Conservation (phyloP, 1,284 basidiomycete genomes). For the Flammula alnicola region DNA sequence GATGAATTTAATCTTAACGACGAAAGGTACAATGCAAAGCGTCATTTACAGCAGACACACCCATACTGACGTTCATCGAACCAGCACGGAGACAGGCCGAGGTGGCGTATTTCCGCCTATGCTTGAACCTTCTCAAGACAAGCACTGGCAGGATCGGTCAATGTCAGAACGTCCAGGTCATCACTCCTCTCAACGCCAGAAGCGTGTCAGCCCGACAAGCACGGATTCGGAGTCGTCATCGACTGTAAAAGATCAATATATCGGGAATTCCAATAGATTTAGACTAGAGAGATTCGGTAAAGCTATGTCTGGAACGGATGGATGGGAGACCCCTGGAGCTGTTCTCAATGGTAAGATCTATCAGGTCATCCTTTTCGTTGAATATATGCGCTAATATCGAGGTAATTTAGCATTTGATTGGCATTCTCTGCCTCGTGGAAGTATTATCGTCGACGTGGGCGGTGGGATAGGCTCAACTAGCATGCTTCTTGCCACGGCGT, state of each 20-base stretch:
- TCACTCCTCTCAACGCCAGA: neutral
- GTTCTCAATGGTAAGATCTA: constrained; percentile 50
- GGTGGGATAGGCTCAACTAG: constrained; percentile 77
- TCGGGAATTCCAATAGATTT: constrained; percentile 43
- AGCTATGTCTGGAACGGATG: constrained; percentile 69
- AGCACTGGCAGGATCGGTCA: constrained; percentile 5
- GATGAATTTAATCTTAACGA: neutral
- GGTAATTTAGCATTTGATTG: constrained; percentile 62
- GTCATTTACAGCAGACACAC: neutral
- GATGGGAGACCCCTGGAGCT: constrained; percentile 66
- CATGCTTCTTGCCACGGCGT: constrained; percentile 65
- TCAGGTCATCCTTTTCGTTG: neutral
- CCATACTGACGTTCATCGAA: neutral
- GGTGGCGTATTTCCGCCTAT: constrained; percentile 19
- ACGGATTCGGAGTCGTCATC: constrained; percentile 18
- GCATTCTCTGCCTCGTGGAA: constrained; percentile 55
- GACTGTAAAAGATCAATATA: neutral
- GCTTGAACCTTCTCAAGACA: neutral
- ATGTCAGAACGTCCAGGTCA: neutral
- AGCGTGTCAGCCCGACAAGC: constrained; percentile 7
- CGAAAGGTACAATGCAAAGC: constrained; percentile 11
- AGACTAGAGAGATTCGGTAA: constrained; percentile 69
- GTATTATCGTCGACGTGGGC: constrained; percentile 73
- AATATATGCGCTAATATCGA: constrained; percentile 17
- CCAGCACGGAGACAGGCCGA: constrained; percentile 22